Conservation (phyloP, 495 filamentous ascomycete genomes). For the Amorphotheca resinae region DNA sequence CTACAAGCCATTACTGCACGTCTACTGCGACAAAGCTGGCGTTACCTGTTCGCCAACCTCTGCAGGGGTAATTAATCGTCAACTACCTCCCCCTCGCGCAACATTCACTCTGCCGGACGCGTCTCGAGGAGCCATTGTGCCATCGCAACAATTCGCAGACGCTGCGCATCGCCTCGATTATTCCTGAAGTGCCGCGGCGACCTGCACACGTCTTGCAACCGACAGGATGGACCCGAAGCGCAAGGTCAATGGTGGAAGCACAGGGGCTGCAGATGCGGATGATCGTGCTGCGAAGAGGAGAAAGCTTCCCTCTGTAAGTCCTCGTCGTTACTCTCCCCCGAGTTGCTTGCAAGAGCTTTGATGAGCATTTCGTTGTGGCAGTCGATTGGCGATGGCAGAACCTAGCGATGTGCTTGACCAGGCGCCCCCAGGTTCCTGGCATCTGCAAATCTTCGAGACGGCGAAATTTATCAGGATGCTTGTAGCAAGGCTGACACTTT, state of each 20-base stretch:
- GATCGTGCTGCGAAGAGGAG: conserved; percentile 51
- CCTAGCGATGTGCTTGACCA: conserved; percentile 6
- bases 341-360: not conserved
- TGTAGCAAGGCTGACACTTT: conserved; percentile 22
- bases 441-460: conserved; percentile 2
- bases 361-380: conserved; percentile 1
- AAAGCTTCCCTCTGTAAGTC: conserved; percentile 41
- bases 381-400: conserved; percentile 8
- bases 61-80: too few relatives aligned
- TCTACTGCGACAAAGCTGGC: too few relatives aligned
- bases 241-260: conserved; percentile 37
- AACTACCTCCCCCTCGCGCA: not conserved
- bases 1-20: too few relatives aligned
- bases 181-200: not conserved
- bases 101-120: not conserved
- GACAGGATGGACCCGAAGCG: conserved; percentile 55
- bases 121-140: conserved; percentile 1
- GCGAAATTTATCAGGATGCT: conserved; percentile 5
- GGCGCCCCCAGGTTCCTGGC: conserved; percentile 9
- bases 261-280: conserved; percentile 29
- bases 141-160: not conserved
- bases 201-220: not conserved
- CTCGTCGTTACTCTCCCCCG: not conserved
- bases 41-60: too few relatives aligned
- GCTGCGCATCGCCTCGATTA: conserved; percentile 1